These are phyloP conservation scores for Eucalyptus fibrosa DNA, from an alignment of 345 rosid genomes.

Conservation along the genomic window DNA sequence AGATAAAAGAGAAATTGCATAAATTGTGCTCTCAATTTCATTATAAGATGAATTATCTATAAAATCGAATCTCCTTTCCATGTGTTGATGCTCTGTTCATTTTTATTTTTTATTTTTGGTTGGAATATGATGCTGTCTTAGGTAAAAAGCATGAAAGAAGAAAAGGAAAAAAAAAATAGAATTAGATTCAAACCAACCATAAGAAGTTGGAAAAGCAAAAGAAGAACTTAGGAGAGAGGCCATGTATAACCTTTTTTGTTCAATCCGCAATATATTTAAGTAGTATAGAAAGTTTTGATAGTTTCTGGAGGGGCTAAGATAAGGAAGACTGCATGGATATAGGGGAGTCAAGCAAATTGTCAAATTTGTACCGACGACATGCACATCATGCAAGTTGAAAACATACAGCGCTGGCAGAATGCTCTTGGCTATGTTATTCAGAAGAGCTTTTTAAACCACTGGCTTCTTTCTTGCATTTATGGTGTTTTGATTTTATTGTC, in stretches of 20 bases:
- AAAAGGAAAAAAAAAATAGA: not conserved
- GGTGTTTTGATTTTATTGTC: not conserved
- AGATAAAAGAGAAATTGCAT: no score
- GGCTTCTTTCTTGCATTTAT: not conserved
- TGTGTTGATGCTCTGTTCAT: not conserved
- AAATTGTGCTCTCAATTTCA: no score
- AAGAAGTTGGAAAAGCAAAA: not conserved
- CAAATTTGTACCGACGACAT: not conserved
- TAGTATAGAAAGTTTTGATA: not conserved
- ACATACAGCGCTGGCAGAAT: not conserved
- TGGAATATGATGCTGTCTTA: not conserved
- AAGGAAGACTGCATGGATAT: not conserved
- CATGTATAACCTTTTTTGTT: not conserved
- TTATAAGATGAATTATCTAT: no score
- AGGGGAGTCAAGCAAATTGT: not conserved
- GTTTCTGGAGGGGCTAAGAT: not conserved
- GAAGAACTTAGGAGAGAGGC: not conserved
- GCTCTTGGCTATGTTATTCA: not conserved
- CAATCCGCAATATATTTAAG: not conserved
- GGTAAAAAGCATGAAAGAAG: not conserved
- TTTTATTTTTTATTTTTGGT: accelerated
- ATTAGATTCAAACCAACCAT: not conserved
- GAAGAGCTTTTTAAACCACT: not conserved
- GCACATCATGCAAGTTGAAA: not conserved
- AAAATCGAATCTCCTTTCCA: not conserved